Evolutionary conservation across 2,329 filamentous ascomycete genomes (phyloP), one percentile per base, ranked within the genome.

Genomic region (Orbilia blumenaviensis): DNA sequence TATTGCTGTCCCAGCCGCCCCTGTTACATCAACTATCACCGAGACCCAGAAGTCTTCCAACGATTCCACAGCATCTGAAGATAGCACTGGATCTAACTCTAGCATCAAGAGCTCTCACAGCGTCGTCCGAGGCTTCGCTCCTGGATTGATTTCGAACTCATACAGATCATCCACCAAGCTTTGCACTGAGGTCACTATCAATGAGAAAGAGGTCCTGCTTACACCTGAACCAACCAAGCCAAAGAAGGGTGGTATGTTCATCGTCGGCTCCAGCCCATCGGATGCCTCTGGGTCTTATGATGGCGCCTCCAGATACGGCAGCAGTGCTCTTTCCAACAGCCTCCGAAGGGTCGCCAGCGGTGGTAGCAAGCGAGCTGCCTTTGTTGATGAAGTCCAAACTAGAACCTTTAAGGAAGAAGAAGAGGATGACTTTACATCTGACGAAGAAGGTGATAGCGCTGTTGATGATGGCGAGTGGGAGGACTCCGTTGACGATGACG

Each of bases 111-210:
- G 87, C 79, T 85, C 86, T 12, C 87, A 89, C 75, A 94, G 90
- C 78, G 88, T 97, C 71, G 90, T 97, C 62, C 91, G 92, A 78
- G 94, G 94, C 71, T 97, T 97, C 83, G 92, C 91, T 3, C 92
- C 92, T 1, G 90, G 91, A 25, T 89, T 90, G 75, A 86, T 91
- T 44, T 90, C 89, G 8, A 90, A 89, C 1, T 91, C 89, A 0
- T 89, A 89, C 80, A 87, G 89, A 78, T 90, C 85, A 78, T 88
- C 85, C 80, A 88, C 83, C 77, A 86, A 87, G 78, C 84, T 90
- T 29, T 83, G 84, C 10, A 81, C 84, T 46, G 85, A 87, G 58
- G 81, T 84, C 1, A 81, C 84, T 8, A 85, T 87, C 38, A 84
- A 86, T 9, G 85, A 86, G 27, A 89, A 91, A 44, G 87, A 81